A percentile compares a stretch with the other conserved stretches of the same genome.
Conservation (phyloP, 2,329 filamentous ascomycete species). For the Alternaria novae-zelandiae region DNA sequence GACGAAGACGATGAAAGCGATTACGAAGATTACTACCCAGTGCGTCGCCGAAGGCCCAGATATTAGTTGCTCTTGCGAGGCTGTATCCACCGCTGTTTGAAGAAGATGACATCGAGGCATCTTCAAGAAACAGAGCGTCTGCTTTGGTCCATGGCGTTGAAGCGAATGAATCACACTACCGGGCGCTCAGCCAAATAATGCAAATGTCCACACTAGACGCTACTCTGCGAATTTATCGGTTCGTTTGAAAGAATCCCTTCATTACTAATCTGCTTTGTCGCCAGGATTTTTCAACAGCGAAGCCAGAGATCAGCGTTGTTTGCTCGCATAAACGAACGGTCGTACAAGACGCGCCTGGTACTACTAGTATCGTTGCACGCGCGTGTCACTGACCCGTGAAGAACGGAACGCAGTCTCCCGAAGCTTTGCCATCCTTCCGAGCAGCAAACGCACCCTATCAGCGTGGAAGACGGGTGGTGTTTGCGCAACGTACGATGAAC, state of each 20-base stretch:
- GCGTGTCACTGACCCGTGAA: not conserved
- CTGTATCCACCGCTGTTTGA: not conserved
- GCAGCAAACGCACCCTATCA: not conserved
- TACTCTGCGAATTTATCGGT: not conserved
- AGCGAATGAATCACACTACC: not conserved
- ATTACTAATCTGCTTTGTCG: not conserved
- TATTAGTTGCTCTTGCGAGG: not conserved
- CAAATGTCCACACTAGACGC: not conserved
- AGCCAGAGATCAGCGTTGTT: not conserved
- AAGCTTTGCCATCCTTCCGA: not conserved
- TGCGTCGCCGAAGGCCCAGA: not conserved
- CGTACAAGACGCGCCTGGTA: not conserved
- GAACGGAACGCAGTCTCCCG: not conserved
- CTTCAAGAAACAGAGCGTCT: not conserved
- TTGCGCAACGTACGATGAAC: not conserved
- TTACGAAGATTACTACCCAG: not conserved
- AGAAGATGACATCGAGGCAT: not conserved
- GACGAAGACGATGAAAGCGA: conserved; percentile 8
- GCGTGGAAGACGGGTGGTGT: not conserved
- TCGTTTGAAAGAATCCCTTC: not conserved
- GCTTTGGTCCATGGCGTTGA: not conserved
- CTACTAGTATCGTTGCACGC: not conserved
- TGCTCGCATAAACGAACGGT: not conserved
- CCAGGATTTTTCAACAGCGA: not conserved
- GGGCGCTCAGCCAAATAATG: not conserved